These are phyloP conservation scores for Paulownia fortunei DNA, from an alignment of 257 asterid genomes.

Conservation along the genomic window DNA sequence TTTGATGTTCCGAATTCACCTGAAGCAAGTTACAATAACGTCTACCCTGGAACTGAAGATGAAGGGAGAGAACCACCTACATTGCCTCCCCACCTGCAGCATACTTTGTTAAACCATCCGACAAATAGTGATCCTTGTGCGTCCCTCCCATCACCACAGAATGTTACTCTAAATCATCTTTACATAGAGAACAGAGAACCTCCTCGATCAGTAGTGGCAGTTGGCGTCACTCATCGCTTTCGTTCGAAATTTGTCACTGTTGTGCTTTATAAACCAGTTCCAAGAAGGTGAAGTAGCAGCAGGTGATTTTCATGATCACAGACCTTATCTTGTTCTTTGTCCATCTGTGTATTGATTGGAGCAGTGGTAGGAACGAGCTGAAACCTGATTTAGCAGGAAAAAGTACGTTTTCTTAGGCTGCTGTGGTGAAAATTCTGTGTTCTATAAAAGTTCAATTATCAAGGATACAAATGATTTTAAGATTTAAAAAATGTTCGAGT, in stretches of 20 bases:
- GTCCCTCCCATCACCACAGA: constrained; percentile 71
- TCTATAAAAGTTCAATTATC: constrained; percentile 6
- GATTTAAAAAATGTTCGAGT: too few relatives aligned
- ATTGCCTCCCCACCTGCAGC: constrained; percentile 79
- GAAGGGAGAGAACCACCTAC: constrained; percentile 85
- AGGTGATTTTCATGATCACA: constrained; percentile 32
- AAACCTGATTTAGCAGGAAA: constrained; percentile 1
- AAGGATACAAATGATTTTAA: constrained; percentile 27
- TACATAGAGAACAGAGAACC: constrained; percentile 79
- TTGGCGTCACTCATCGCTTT: constrained; percentile 87
- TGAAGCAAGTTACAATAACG: constrained; percentile 79
- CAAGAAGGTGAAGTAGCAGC: constrained; percentile 61
- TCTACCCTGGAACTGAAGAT: constrained; percentile 69
- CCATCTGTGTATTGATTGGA: constrained; percentile 14
- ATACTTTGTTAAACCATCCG: constrained; percentile 64
- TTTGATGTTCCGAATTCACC: constrained; percentile 88
- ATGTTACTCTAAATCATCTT: constrained; percentile 83
- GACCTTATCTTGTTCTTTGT: constrained; percentile 8
- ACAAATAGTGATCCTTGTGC: constrained; percentile 45
- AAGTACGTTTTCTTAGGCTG: constrained; percentile 15
- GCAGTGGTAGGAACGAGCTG: constrained; percentile 1
- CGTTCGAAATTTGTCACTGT: constrained; percentile 86
- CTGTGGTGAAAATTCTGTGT: constrained; percentile 24
- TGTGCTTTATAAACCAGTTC: constrained; percentile 92
- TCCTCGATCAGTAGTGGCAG: constrained; percentile 75